A percentile compares a stretch with the other conserved stretches of the same genome.
These are phyloP conservation scores for Thermothelomyces thermophilus DNA, from an alignment of 2,329 filamentous ascomycete species.

Conservation along the genomic window DNA sequence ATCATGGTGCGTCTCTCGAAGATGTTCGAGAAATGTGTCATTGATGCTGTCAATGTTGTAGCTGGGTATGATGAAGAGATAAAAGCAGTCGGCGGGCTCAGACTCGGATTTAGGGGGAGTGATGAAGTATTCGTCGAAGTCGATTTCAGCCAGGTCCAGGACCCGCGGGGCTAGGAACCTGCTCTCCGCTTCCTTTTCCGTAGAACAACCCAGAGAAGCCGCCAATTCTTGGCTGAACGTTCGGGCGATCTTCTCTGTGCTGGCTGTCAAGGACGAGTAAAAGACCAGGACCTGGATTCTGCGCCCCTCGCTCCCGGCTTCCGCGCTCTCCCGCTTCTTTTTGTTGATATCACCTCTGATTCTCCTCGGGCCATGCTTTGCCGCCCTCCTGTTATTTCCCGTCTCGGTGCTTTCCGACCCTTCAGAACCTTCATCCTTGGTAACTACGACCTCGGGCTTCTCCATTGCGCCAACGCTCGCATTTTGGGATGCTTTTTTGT, in stretches of 20 bases:
- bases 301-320: slow-evolving; percentile 23
- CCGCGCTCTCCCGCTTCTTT: slow-evolving; percentile 26
- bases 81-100: slow-evolving; percentile 58
- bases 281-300: slow-evolving; percentile 71
- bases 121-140: slow-evolving; percentile 91
- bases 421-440: slow-evolving; percentile 11
- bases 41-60: slow-evolving; percentile 95
- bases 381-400: slow-evolving; percentile 26
- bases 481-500: slow-evolving; percentile 18
- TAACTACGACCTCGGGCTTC: slow-evolving; percentile 12
- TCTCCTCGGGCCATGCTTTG: slow-evolving; percentile 39
- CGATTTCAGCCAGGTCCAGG: slow-evolving; percentile 75
- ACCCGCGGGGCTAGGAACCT: slow-evolving; percentile 54
- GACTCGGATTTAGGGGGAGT: slow-evolving; percentile 57
- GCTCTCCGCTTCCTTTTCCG: slow-evolving; percentile 26
- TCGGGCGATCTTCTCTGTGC: slow-evolving; percentile 67
- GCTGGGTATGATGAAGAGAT: slow-evolving; percentile 77
- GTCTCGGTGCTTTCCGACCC: not conserved
- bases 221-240: slow-evolving; percentile 53
- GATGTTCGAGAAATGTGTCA: slow-evolving; percentile 77
- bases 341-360: slow-evolving; percentile 38
- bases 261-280: slow-evolving; percentile 82
- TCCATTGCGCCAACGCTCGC: not conserved
- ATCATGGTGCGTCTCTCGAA: slow-evolving; percentile 91
- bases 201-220: slow-evolving; percentile 40